Evolutionary conservation across 225 moss, liverwort and hornwort genomes (phyloP).

Genomic region (Bryoerythrophyllum caledonicum): DNA sequence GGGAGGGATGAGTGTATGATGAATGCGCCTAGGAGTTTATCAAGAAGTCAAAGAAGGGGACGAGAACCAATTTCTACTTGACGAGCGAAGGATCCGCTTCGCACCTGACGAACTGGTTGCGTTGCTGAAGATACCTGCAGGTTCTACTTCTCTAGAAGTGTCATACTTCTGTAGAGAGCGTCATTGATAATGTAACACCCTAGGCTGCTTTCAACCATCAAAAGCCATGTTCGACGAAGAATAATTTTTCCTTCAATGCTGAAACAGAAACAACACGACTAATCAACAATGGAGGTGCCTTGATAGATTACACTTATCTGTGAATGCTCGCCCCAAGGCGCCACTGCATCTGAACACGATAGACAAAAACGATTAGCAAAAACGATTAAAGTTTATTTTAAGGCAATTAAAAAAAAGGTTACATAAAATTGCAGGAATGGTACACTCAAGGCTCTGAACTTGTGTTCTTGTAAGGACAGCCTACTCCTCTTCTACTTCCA

Average conservation of each 20-base stretch:
- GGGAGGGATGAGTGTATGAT: no score
- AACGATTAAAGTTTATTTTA: not conserved
- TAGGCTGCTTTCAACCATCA: no score
- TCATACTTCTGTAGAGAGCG: no score
- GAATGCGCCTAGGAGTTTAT: no score
- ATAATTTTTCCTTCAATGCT: not conserved
- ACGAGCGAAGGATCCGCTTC: no score
- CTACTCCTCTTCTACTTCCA: conserved; percentile 56
- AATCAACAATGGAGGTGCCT: not conserved
- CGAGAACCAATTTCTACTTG: no score
- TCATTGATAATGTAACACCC: no score
- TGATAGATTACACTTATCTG: not conserved
- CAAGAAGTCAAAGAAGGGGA: no score
- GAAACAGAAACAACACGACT: not conserved
- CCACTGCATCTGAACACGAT: conserved; percentile 7
- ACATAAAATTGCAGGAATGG: conserved; percentile 15
- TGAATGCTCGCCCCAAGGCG: not conserved
- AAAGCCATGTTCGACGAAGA: no score
- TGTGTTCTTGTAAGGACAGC: conserved; percentile 4
- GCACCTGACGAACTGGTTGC: no score
- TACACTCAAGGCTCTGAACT: conserved; percentile 12
- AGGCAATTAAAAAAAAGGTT: not conserved
- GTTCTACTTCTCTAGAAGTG: no score
- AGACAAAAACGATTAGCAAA: not conserved
- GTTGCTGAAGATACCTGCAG: no score